phyloP scores from a whole-genome alignment of 2,329 filamentous ascomycete genomes.

The Mariannaea elegans region DNA sequence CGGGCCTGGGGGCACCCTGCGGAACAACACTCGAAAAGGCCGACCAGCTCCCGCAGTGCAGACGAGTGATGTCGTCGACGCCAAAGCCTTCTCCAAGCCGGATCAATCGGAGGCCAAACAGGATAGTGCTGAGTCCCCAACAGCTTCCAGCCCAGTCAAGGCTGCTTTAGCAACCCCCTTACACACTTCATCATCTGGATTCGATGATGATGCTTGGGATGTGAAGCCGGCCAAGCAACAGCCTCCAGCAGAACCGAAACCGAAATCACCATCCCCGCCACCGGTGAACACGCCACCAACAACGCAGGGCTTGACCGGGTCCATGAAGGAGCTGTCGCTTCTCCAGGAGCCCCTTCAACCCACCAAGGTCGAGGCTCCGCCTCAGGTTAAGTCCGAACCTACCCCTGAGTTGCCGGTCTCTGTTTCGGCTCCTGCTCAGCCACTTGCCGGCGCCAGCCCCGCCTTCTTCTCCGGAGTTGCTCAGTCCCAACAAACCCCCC shows the following conservation, averaged over 20 bases:
- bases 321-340: constrained; percentile 68
- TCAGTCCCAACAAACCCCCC: constrained; percentile 58
- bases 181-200: constrained; percentile 63
- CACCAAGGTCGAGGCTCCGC: constrained; percentile 50
- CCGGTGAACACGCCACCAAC: constrained; percentile 37
- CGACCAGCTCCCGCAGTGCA: constrained; percentile 87
- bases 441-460: constrained; percentile 64
- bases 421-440: constrained; percentile 49
- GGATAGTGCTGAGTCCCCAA: constrained; percentile 34
- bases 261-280: constrained; percentile 37
- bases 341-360: constrained; percentile 63
- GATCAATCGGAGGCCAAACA: constrained; percentile 42
- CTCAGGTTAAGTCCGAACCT: constrained; percentile 33
- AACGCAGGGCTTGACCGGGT: constrained; percentile 70
- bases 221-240: constrained; percentile 81
- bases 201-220: constrained; percentile 98
- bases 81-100: constrained; percentile 81
- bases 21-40: constrained; percentile 94
- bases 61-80: constrained; percentile 85
- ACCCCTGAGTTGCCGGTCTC: constrained; percentile 40
- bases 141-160: constrained; percentile 40
- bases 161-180: constrained; percentile 40
- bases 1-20: constrained; percentile 87
- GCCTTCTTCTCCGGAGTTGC: constrained; percentile 62
- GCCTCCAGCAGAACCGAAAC: constrained; percentile 25